Evolutionary conservation across 805 yeast species (phyloP).

Genomic region (Priceomyces haplophilus): DNA sequence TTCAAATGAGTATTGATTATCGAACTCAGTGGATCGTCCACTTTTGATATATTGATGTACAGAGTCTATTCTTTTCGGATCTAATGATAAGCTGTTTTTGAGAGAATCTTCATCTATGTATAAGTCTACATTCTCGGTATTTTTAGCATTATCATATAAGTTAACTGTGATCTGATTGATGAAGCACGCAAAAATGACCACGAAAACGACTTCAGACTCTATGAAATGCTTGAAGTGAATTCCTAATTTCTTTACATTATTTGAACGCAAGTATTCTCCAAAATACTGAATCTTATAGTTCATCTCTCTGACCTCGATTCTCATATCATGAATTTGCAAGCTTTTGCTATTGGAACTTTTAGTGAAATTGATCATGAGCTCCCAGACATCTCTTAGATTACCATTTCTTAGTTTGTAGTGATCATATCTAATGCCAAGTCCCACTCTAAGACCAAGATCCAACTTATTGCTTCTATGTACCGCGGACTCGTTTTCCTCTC

Average conservation of each 20-base stretch:
- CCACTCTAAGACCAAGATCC: slow-evolving; percentile 69
- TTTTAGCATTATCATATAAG: slow-evolving; percentile 26
- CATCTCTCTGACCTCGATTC: slow-evolving; percentile 17
- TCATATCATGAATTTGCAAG: slow-evolving; percentile 21
- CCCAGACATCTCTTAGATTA: slow-evolving; percentile 72
- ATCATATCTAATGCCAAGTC: slow-evolving; percentile 58
- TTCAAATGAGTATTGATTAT: slow-evolving; percentile 27
- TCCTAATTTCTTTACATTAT: slow-evolving; percentile 20
- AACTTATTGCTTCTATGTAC: slow-evolving; percentile 70
- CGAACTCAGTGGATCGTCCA: slow-evolving; percentile 14
- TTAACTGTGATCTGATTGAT: slow-evolving; percentile 40
- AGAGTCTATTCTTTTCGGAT: background rate
- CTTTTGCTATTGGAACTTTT: slow-evolving; percentile 17
- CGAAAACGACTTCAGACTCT: slow-evolving; percentile 30
- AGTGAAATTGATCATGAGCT: slow-evolving; percentile 37
- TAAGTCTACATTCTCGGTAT: slow-evolving; percentile 8
- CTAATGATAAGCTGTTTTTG: slow-evolving; percentile 2
- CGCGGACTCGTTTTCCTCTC: slow-evolving; percentile 70
- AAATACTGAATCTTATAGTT: slow-evolving; percentile 28
- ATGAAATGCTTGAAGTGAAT: slow-evolving; percentile 22
- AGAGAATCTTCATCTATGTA: slow-evolving; percentile 2
- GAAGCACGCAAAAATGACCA: slow-evolving; percentile 43
- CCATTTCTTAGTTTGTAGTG: slow-evolving; percentile 73
- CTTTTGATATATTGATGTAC: background rate
- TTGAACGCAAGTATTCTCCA: slow-evolving; percentile 13